Evolutionary conservation across 2,329 filamentous ascomycete genomes (phyloP).

Genomic region (Lecanosticta acicola): DNA sequence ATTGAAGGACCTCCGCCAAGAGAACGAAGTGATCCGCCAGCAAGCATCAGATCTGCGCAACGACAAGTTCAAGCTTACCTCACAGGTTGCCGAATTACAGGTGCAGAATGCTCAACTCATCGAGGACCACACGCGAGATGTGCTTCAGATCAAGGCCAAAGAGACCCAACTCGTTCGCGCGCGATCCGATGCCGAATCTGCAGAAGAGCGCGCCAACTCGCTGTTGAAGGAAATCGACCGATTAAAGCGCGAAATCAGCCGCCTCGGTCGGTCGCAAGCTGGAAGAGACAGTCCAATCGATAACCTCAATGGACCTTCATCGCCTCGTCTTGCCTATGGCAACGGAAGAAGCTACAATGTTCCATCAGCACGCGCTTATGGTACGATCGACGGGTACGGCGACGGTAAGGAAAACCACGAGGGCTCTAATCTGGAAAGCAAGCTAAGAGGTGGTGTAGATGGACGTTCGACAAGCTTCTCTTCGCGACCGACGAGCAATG

Average conservation of each 20-base stretch:
- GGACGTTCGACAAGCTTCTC: conserved; percentile 8
- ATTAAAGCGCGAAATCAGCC: conserved; percentile 74
- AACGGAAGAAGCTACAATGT: conserved; percentile 20
- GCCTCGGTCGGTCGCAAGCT: conserved; percentile 50
- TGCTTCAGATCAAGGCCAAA: conserved; percentile 95
- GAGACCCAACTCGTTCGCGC: conserved; percentile 94
- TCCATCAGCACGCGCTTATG: conserved; percentile 17
- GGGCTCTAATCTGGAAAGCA: conserved; percentile 8
- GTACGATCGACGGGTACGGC: conserved; percentile 13
- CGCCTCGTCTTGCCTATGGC: conserved; percentile 20
- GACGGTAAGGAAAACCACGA: conserved; percentile 46
- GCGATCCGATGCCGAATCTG: conserved; percentile 80
- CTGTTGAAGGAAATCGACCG: conserved; percentile 84
- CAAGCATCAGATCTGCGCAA: conserved; percentile 75
- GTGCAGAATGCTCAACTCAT: conserved; percentile 96
- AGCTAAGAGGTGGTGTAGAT: conserved; percentile 21
- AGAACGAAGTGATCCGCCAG: conserved; percentile 71
- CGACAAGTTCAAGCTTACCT: conserved; percentile 73
- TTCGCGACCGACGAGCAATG: conserved; percentile 20
- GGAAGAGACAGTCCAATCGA: conserved; percentile 26
- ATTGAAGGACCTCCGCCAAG: conserved; percentile 76
- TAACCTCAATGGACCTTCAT: conserved; percentile 11
- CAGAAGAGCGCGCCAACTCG: conserved; percentile 78
- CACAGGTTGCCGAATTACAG: conserved; percentile 88
- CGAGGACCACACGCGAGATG: conserved; percentile 92